Evolutionary conservation across 495 filamentous ascomycete species (phyloP).

Genomic region (Annulohypoxylon maeteangense): DNA sequence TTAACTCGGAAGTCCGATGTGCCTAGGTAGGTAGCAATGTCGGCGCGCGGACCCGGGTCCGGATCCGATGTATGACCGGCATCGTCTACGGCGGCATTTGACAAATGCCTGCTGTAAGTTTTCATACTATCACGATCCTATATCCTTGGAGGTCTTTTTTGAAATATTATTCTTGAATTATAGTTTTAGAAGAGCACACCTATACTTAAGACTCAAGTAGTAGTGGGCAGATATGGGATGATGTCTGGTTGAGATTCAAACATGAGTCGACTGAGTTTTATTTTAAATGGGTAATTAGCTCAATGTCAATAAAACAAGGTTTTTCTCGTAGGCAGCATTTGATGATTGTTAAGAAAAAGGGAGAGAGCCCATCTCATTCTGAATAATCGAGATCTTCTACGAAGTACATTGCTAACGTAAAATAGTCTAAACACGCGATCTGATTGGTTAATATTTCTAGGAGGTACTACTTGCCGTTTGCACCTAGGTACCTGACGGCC

Average conservation of each 20-base stretch:
- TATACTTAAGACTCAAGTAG: neutral
- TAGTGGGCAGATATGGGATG: neutral
- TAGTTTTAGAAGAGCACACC: neutral
- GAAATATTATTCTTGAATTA: neutral
- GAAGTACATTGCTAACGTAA: no score
- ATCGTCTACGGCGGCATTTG: neutral
- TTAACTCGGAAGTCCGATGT: neutral
- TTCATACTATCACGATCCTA: neutral
- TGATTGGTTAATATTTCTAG: neutral
- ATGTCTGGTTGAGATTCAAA: no score
- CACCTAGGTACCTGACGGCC: neutral
- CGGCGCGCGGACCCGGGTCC: conserved; percentile 7
- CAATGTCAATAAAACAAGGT: neutral
- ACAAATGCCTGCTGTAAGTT: neutral
- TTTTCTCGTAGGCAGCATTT: neutral
- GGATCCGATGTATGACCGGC: neutral
- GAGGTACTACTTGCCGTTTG: neutral
- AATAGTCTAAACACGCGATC: neutral
- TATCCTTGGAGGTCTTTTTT: neutral
- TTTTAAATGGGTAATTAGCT: neutral
- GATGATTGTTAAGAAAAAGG: neutral
- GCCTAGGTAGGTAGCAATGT: neutral
- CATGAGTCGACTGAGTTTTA: neutral
- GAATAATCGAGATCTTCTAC: neutral
- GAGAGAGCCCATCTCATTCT: neutral